Percentiles rank a stretch among this genome's conserved stretches.
Evolutionary conservation across 306 rosid species (phyloP).

Genomic region (Dicorynia guianensis): DNA sequence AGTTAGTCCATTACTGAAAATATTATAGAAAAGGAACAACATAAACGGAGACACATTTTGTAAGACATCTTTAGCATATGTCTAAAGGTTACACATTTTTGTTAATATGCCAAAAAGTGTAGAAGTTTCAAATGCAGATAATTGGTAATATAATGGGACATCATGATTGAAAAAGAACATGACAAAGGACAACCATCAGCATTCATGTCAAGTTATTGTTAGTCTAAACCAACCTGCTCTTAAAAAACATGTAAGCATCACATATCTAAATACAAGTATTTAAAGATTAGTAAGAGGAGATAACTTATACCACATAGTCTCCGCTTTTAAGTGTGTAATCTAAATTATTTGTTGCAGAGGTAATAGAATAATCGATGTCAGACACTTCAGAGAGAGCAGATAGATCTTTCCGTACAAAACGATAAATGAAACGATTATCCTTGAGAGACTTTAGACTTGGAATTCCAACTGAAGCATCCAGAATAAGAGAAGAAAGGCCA

Average conservation of each 20-base stretch:
- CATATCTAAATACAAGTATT: conserved; percentile 19
- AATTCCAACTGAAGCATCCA: conserved; percentile 64
- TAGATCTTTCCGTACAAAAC: conserved; percentile 60
- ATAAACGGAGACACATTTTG: background rate
- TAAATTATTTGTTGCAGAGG: conserved; percentile 54
- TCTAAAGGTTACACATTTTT: background rate
- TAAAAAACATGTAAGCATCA: conserved; percentile 9
- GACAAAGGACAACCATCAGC: background rate
- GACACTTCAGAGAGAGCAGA: conserved; percentile 46
- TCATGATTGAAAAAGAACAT: background rate
- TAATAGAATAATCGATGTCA: conserved; percentile 43
- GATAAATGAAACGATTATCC: conserved; percentile 67
- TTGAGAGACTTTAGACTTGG: conserved; percentile 52
- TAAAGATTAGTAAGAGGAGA: conserved; percentile 24
- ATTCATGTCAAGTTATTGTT: background rate
- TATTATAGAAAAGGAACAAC: background rate
- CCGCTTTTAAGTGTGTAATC: conserved; percentile 72
- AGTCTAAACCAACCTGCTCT: background rate
- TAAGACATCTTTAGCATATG: background rate
- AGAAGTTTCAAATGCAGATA: background rate
- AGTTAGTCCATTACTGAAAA: background rate
- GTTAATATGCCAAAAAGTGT: background rate
- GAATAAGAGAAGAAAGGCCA: conserved; percentile 75
- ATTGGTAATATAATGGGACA: background rate
- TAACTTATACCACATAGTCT: conserved; percentile 79